Conservation (phyloP, 805 yeast genomes). For the Debaryomyces maramus region DNA sequence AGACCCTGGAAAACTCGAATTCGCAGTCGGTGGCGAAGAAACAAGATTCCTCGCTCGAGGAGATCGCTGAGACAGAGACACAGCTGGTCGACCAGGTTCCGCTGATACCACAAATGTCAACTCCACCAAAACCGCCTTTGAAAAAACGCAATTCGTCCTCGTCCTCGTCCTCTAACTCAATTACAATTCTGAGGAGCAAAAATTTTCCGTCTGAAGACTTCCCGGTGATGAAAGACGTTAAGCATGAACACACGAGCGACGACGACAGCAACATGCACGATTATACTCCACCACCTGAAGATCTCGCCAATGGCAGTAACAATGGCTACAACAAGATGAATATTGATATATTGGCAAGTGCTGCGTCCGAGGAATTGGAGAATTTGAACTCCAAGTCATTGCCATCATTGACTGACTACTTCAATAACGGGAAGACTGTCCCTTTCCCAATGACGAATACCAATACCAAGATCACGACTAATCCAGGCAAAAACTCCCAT, state of each 20-base stretch:
- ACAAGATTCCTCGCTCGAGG: neutral
- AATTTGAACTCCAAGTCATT: constrained; percentile 50
- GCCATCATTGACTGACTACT: constrained; percentile 53
- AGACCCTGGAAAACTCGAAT: neutral
- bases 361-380: constrained; percentile 55
- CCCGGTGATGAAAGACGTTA: constrained; percentile 1
- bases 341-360: constrained; percentile 53
- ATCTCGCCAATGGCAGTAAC: neutral
- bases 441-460: constrained; percentile 1
- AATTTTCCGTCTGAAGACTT: neutral
- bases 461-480: neutral
- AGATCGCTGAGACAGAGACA: too few species aligned
- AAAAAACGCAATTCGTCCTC: neutral
- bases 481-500: constrained; percentile 3
- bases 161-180: constrained; percentile 1
- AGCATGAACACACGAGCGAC: constrained; percentile 1
- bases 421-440: constrained; percentile 16
- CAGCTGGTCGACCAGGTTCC: neutral
- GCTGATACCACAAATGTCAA: neutral
- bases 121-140: neutral
- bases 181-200: neutral
- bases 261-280: neutral
- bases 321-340: constrained; percentile 25
- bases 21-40: neutral
- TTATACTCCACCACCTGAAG: constrained; percentile 5